These are phyloP conservation scores for Cucurbita argyrosperma DNA, from an alignment of 306 rosid genomes.

Conservation along the genomic window DNA sequence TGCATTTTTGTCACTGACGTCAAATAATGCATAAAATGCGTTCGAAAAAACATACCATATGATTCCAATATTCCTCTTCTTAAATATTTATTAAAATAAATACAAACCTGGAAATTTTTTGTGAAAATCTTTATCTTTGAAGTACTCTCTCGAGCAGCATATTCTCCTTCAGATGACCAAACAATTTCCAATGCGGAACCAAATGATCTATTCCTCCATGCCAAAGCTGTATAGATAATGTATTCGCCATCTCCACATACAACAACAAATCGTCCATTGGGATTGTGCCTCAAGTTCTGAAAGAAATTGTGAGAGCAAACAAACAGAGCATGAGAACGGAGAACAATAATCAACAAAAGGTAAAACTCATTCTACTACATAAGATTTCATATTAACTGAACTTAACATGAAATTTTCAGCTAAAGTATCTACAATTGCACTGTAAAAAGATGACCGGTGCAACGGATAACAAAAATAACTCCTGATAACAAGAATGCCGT, in stretches of 20 bases:
- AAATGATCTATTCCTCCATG: constrained; percentile 98
- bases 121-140: constrained; percentile 74
- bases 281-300: constrained; percentile 94
- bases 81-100: background rate
- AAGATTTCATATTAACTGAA: background rate
- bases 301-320: constrained; percentile 5
- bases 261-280: constrained; percentile 95
- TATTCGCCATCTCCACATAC: constrained; percentile 98
- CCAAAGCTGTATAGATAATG: constrained; percentile 90
- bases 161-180: constrained; percentile 95
- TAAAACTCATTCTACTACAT: background rate
- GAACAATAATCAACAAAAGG: background rate
- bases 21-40: background rate
- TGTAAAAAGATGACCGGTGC: background rate
- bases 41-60: background rate
- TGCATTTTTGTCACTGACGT: background rate
- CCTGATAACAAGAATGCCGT: background rate
- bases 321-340: constrained; percentile 4
- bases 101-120: constrained; percentile 77
- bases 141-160: constrained; percentile 85
- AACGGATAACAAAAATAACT: background rate
- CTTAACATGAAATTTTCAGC: no score
- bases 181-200: constrained; percentile 92
- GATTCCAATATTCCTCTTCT: background rate
- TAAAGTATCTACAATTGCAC: background rate